Evolutionary conservation across 2,329 filamentous ascomycete species (phyloP).

Genomic region (Sarocladium kiliense): DNA sequence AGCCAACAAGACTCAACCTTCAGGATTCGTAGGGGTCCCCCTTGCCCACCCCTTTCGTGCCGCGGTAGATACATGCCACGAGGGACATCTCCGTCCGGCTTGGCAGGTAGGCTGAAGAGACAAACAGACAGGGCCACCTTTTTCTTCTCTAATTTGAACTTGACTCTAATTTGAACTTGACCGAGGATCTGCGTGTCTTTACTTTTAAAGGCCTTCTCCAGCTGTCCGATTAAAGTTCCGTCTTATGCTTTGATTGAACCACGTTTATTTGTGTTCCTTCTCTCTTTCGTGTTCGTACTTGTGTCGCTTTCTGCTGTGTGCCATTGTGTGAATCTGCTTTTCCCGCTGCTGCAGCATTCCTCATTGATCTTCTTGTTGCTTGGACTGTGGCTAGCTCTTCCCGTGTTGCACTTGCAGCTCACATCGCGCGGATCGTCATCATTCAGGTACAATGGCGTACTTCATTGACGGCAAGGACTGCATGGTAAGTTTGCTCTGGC

Average conservation of each 20-base stretch:
- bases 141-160: not conserved
- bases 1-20: not conserved
- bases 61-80: not conserved
- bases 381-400: not conserved
- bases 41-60: not conserved
- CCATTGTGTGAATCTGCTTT: not conserved
- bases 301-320: not conserved
- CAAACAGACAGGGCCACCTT: not conserved
- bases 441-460: constrained; percentile 13
- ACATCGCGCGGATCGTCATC: not conserved
- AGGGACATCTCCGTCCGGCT: not conserved
- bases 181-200: not conserved
- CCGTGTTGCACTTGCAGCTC: not conserved
- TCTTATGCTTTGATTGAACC: not conserved
- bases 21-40: not conserved
- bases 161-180: no score
- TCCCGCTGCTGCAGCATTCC: not conserved
- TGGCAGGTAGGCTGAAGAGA: not conserved
- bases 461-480: constrained; percentile 20
- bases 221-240: not conserved
- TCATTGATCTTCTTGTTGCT: not conserved
- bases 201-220: not conserved
- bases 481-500: constrained; percentile 14
- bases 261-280: not conserved
- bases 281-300: no score